These are phyloP conservation scores for Plectranthus barbatus DNA, from an alignment of 257 asterid genomes.

Conservation along the genomic window DNA sequence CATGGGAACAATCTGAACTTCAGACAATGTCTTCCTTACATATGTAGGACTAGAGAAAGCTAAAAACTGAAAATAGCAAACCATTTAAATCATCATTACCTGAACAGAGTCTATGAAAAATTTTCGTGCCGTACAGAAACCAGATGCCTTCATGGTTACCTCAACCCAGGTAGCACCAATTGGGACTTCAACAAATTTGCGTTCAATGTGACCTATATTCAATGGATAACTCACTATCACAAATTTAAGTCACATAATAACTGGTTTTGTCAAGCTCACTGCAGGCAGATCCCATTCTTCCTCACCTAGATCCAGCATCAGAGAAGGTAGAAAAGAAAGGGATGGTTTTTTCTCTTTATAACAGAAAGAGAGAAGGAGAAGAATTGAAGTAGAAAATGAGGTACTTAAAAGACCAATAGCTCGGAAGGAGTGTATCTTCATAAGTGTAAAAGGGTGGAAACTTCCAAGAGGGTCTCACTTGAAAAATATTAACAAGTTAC, in stretches of 20 bases:
- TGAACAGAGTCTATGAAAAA: slow-evolving; percentile 81
- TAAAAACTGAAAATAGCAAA: slow-evolving; percentile 1
- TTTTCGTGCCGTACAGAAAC: slow-evolving; percentile 80
- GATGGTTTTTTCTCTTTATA: too few relatives aligned
- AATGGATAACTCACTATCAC: slow-evolving; percentile 12
- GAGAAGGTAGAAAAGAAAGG: too few relatives aligned
- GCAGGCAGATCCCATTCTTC: too few relatives aligned
- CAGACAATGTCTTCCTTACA: slow-evolving; percentile 2
- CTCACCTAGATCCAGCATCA: too few relatives aligned
- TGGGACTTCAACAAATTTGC: slow-evolving; percentile 87
- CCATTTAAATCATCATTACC: slow-evolving; percentile 35
- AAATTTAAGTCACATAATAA: not conserved
- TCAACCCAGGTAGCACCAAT: slow-evolving; percentile 96
- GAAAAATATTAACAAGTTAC: not conserved
- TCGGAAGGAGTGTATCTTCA: not conserved
- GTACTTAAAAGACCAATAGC: not conserved
- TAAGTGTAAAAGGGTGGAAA: not conserved
- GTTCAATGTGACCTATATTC: slow-evolving; percentile 68
- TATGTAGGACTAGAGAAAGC: slow-evolving; percentile 6
- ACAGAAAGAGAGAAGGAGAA: slow-evolving; percentile 10
- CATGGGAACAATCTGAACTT: slow-evolving; percentile 28
- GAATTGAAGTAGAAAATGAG: not conserved
- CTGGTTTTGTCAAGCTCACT: too few relatives aligned
- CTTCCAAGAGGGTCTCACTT: not conserved
- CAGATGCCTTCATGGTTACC: slow-evolving; percentile 75